Base-by-base conservation (phyloP, 768 basidiomycete species). In the Pleurotus djamor region DNA sequence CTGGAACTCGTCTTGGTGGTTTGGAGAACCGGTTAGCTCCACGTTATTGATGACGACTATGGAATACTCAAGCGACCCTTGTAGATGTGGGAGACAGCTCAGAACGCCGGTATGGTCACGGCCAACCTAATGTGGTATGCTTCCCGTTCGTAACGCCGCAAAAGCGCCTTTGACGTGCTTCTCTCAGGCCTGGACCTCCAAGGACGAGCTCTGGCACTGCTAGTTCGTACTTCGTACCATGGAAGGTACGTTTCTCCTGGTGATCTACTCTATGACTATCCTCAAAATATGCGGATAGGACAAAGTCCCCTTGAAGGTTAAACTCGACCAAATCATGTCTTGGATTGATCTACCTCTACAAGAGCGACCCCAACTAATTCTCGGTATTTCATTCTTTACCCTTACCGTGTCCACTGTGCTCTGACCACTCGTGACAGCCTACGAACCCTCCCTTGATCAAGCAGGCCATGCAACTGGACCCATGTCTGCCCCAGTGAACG, bases 91-190 rank as follows among this genome's bases (percentile, higher is more conserved):
- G 91, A 93, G 67, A 95, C 94, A 0, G 91, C 88, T 2, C 81
- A 77, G 59, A 87, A 84, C 60, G 85, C 87, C 4, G 88, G 88
- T 0, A 69, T 93, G 9, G 76, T 83, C 37, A 89, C 91, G 4
- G 94, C 92, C 0, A 94, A 95, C 65, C 78, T 94, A 47, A 97
- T 97, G 94, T 97, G 94, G 93, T 92, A 55, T 58, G 87, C 77
- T 32, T 5, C 9, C 14, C n/a, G 17, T 7, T 36, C 34, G 41
- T 52, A 17, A 28, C 28, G 28, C 32, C 16, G 13, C 17, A 41
- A 51, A 9, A 48, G 7, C 35, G 33, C 37, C 44, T 4, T 36
- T 60, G 32, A 54, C 44, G 34, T 0, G 38, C 32, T 9, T 45
- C 35, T 58, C 21, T 49, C 49, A 92, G 91, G 92, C 91, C 91